Base-by-base conservation (phyloP, 2,329 filamentous ascomycete species). In the Bretziella fagacearum region DNA sequence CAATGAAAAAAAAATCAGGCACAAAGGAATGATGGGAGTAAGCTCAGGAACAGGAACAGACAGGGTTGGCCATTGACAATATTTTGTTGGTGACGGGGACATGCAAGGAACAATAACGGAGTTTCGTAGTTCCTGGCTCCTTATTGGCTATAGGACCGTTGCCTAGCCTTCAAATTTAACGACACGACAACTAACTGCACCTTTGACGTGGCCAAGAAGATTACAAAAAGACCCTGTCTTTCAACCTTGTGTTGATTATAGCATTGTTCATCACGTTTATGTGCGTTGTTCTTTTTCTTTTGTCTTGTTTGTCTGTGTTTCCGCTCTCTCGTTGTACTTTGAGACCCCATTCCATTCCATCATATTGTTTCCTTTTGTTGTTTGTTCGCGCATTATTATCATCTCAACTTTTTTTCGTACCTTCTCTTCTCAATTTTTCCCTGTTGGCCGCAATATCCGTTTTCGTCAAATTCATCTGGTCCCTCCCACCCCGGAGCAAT, bases 41-140 rank as follows among this genome's bases (percentile, higher is more conserved):
- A 18, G 35, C 35, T 39, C 35, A 17, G 6, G 7, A 13, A 39
- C 27, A 30, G 27, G 8, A 20, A 10, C 36, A 18, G 20, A 22
- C 36, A 18, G 17, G 15, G 36, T 20, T 39, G 36, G 13, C 20
- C 15, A 20, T 39, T 20, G 13, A 20, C 15, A 11, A 17, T 20
- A 22, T 20, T 29, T 43, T 26, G 25, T 43, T 43, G 13, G 25
- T 43, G 40, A 30, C 26, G 40, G 25, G 17, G 22, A 13, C 30
- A 43, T 43, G 40, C 40, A 43, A 43, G 25, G 26, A 43, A 43
- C 40, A 30, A 30, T 18, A 22, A 10, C 35, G n/a, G n/a, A n/a
- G n/a, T 30, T 30, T 39, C 17, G 11, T 22, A 18, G 35, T 22
- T 18, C 35, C 32, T 22, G 17, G 18, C 20, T 39, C 35, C 35